These are phyloP conservation scores for Peronosclerospora sorghi DNA, from an alignment of 352 stramenopile genomes.

Conservation along the genomic window DNA sequence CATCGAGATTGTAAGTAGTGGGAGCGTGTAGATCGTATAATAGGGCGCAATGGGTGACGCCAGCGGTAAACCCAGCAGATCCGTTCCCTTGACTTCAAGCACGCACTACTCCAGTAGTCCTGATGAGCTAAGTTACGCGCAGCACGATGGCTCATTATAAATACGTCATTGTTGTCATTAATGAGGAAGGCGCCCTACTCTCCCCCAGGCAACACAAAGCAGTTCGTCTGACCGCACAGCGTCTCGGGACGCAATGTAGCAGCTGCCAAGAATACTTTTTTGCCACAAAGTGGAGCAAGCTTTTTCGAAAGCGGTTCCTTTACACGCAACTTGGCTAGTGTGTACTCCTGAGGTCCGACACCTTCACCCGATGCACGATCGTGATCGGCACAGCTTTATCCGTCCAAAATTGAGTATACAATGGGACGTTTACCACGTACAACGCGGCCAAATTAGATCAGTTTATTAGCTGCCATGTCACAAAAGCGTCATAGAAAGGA, in stretches of 20 bases:
- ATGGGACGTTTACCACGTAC: constrained; percentile 96
- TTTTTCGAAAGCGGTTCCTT: constrained; percentile 73
- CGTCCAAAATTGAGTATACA: constrained; percentile 96
- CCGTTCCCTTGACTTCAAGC: constrained; percentile 89
- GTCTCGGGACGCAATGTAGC: constrained; percentile 98
- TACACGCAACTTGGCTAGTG: constrained; percentile 96
- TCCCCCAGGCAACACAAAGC: constrained; percentile 97
- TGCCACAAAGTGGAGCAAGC: constrained; percentile 59
- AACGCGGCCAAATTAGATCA: constrained; percentile 85
- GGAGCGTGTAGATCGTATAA: constrained; percentile 98
- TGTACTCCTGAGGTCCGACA: constrained; percentile 98
- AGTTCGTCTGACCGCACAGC: constrained; percentile 99
- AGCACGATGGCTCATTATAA: constrained; percentile 90
- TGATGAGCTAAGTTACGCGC: constrained; percentile 94
- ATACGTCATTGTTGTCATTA: constrained; percentile 89
- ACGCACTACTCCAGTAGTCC: constrained; percentile 83
- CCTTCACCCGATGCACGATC: constrained; percentile 97
- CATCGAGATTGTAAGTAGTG: no score
- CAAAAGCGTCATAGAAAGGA: constrained; percentile 99
- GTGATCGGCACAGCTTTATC: constrained; percentile 98
- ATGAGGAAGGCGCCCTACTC: constrained; percentile 98
- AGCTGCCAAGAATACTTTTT: constrained; percentile 95
- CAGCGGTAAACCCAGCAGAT: no score
- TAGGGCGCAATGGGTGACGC: constrained; percentile 93
- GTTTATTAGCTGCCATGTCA: constrained; percentile 98